These are phyloP conservation scores for Acorus gramineus DNA, from an alignment of 106 monocot genomes.

Conservation along the genomic window DNA sequence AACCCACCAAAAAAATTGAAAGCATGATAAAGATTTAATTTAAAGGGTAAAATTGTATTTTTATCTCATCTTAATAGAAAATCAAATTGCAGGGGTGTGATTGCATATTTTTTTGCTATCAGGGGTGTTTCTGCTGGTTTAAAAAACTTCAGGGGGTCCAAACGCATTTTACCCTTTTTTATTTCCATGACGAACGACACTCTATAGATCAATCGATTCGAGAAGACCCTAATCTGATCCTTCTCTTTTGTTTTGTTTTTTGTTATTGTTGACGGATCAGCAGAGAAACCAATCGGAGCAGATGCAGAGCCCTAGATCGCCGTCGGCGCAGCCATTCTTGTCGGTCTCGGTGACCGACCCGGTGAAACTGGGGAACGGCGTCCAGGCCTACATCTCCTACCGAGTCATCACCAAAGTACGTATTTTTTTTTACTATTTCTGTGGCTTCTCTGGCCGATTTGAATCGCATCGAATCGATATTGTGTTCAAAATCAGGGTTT, in stretches of 20 bases:
- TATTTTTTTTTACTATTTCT: neutral
- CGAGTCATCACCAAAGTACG: conserved; percentile 88
- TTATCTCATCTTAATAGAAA: too few relatives aligned
- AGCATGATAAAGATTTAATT: too few relatives aligned
- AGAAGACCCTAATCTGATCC: too few relatives aligned
- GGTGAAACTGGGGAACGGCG: conserved; percentile 92
- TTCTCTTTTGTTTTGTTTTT: neutral
- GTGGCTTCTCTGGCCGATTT: neutral
- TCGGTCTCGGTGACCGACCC: conserved; percentile 80
- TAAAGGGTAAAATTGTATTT: too few relatives aligned
- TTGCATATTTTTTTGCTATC: too few relatives aligned
- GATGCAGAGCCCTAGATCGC: conserved; percentile 64
- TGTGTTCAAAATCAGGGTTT: neutral
- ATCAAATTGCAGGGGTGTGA: too few relatives aligned
- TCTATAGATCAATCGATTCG: too few relatives aligned
- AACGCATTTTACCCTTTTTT: too few relatives aligned
- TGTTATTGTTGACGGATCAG: conserved; percentile 1
- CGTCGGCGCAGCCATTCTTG: conserved; percentile 44
- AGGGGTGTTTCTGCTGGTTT: too few relatives aligned
- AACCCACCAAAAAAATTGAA: too few relatives aligned
- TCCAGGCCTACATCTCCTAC: conserved; percentile 95
- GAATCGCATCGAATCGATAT: neutral
- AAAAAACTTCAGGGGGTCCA: too few relatives aligned
- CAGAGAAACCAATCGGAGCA: conserved; percentile 25
- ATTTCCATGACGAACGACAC: too few relatives aligned